A percentile compares a stretch with the other conserved stretches of the same genome.
Conservation (phyloP, 441 rosid species). For the Brassica hybrid region DNA sequence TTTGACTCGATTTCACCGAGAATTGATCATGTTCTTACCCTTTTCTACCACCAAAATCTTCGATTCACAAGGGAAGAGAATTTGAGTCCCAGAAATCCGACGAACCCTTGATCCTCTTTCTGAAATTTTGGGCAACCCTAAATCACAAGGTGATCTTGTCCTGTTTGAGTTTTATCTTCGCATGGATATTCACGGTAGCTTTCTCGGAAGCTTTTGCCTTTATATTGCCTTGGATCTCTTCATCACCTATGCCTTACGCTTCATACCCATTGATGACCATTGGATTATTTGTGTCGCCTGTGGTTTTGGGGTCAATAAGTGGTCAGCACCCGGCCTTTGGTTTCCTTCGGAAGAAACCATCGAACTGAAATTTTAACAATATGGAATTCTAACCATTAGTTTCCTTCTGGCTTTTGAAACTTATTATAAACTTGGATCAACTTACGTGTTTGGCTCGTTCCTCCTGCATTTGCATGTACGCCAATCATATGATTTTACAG, state of each 20-base stretch:
- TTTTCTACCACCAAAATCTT: too few relatives aligned
- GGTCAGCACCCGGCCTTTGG: slow-evolving; percentile 87
- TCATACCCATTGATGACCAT: slow-evolving; percentile 81
- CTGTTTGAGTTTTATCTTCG: slow-evolving; percentile 66
- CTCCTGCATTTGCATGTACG: slow-evolving; percentile 98
- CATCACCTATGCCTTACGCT: slow-evolving; percentile 85
- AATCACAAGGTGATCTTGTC: slow-evolving; percentile 51
- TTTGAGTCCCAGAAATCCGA: too few relatives aligned
- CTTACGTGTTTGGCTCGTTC: slow-evolving; percentile 89
- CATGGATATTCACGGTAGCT: slow-evolving; percentile 75
- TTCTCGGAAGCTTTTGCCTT: slow-evolving; percentile 76
- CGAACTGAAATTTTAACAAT: slow-evolving; percentile 55
- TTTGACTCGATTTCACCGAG: too few relatives aligned
- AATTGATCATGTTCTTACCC: too few relatives aligned
- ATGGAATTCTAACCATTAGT: slow-evolving; percentile 24
- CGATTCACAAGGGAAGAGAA: too few relatives aligned
- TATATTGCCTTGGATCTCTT: slow-evolving; percentile 70
- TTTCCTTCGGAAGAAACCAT: slow-evolving; percentile 60
- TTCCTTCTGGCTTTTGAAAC: slow-evolving; percentile 63
- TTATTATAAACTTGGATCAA: slow-evolving; percentile 79
- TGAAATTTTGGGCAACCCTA: too few relatives aligned
- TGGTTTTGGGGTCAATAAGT: slow-evolving; percentile 80
- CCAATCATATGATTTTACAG: slow-evolving; percentile 68
- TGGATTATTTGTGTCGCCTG: slow-evolving; percentile 94
- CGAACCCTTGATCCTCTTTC: too few relatives aligned